These are phyloP conservation scores for Smallanthus sonchifolius DNA, from an alignment of 129 eudicot genomes.

Conservation along the genomic window DNA sequence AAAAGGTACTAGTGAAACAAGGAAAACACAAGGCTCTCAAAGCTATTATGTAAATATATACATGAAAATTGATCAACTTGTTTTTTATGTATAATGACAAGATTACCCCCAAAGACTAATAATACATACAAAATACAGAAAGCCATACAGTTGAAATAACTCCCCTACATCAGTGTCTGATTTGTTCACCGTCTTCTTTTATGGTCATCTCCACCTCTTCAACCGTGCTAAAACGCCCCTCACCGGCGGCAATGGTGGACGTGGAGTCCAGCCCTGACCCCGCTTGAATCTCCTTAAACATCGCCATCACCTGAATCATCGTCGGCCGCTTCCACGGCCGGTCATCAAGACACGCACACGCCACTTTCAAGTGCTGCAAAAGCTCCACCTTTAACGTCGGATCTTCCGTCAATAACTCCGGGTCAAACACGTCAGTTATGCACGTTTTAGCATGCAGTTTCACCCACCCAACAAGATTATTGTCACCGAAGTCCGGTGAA, in stretches of 20 bases:
- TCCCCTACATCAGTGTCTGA: conserved; percentile 38
- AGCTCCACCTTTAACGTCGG: conserved; percentile 70
- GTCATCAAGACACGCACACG: conserved; percentile 83
- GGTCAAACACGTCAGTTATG: conserved; percentile 72
- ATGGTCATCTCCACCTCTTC: conserved; percentile 88
- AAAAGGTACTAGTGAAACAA: background rate
- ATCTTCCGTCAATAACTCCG: conserved; percentile 59
- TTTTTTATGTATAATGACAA: conserved; percentile 57
- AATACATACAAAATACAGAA: conserved; percentile 41
- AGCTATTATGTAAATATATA: conserved; percentile 46
- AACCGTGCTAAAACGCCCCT: conserved; percentile 45
- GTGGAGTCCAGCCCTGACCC: conserved; percentile 77
- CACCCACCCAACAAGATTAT: conserved; percentile 97
- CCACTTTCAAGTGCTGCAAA: conserved; percentile 71
- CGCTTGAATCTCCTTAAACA: conserved; percentile 90
- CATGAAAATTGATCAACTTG: conserved; percentile 54
- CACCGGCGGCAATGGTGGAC: conserved; percentile 52
- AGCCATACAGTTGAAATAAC: conserved; percentile 22
- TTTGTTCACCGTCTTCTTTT: conserved; percentile 73
- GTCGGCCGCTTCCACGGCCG: conserved; percentile 87
- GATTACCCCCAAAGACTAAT: conserved; percentile 38
- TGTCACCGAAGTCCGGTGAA: conserved; percentile 88
- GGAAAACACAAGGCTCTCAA: conserved; percentile 19
- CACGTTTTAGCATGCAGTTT: conserved; percentile 48
- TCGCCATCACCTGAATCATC: conserved; percentile 93